These are phyloP conservation scores for Tylopilus plumbeoviolaceoides DNA, from an alignment of 768 basidiomycete species.

Conservation along the genomic window DNA sequence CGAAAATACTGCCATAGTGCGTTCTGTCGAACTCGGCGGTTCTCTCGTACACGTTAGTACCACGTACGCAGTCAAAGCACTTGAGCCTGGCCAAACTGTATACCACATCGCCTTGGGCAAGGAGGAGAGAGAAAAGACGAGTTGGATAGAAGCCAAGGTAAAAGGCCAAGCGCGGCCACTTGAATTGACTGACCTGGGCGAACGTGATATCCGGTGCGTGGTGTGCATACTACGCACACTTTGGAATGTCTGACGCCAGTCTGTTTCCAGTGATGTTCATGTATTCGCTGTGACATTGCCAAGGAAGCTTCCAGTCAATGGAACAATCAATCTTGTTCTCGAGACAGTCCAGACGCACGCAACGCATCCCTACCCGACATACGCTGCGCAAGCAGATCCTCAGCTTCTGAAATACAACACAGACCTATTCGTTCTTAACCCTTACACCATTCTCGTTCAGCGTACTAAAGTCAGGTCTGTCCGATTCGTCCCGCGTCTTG, in stretches of 20 bases:
- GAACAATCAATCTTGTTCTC: slow-evolving; percentile 70
- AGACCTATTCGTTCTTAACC: slow-evolving; percentile 78
- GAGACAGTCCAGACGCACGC: slow-evolving; percentile 77
- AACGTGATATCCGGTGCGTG: slow-evolving; percentile 52
- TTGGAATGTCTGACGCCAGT: slow-evolving; percentile 11
- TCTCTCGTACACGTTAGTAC: slow-evolving; percentile 85
- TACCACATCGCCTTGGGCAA: slow-evolving; percentile 68
- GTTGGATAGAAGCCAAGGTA: slow-evolving; percentile 76
- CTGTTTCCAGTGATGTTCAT: slow-evolving; percentile 40
- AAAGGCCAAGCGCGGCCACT: slow-evolving; percentile 65
- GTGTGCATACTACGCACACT: not conserved
- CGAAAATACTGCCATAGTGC: slow-evolving; percentile 87
- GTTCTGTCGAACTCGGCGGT: slow-evolving; percentile 87
- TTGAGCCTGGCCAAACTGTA: slow-evolving; percentile 52
- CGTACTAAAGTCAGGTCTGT: slow-evolving; percentile 83
- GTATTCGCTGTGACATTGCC: slow-evolving; percentile 64
- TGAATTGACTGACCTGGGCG: slow-evolving; percentile 43
- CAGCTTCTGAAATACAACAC: slow-evolving; percentile 77
- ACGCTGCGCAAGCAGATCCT: slow-evolving; percentile 68
- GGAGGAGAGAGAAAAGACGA: slow-evolving; percentile 61
- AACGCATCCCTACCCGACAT: slow-evolving; percentile 69
- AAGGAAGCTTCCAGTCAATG: slow-evolving; percentile 51
- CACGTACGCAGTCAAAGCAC: slow-evolving; percentile 78
- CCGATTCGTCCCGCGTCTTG: not conserved
- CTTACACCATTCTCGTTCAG: slow-evolving; percentile 77